These are phyloP conservation scores for Pseudozyma pruni DNA, from an alignment of 1,284 basidiomycete species.

Conservation along the genomic window DNA sequence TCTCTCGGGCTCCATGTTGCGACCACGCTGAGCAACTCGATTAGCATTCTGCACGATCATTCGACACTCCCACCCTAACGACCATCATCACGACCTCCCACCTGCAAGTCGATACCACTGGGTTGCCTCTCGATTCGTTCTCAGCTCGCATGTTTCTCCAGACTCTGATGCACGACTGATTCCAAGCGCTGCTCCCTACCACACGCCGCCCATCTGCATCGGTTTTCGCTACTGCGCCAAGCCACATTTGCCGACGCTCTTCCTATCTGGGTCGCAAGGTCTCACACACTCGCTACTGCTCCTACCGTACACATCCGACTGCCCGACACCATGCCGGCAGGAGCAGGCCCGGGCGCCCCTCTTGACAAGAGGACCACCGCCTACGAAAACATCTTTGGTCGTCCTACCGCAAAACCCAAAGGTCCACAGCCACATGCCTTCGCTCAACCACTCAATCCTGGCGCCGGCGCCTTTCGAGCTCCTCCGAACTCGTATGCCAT, in stretches of 20 bases:
- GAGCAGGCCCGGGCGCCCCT: slow-evolving; percentile 40
- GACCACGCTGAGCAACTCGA: not conserved
- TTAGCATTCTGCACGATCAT: not conserved
- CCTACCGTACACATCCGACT: slow-evolving; percentile 13
- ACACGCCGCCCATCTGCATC: too few species aligned
- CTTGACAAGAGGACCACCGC: slow-evolving; percentile 64
- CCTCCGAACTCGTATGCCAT: slow-evolving; percentile 35
- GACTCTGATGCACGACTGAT: too few species aligned
- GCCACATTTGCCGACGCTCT: not conserved
- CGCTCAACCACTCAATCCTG: slow-evolving; percentile 12
- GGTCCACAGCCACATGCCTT: slow-evolving; percentile 48
- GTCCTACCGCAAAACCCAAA: slow-evolving; percentile 60
- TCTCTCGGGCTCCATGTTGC: not conserved
- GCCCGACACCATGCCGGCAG: slow-evolving; percentile 31
- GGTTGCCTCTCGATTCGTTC: too few species aligned
- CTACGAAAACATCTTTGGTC: slow-evolving; percentile 64
- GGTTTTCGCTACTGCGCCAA: too few species aligned
- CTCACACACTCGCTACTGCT: slow-evolving; percentile 4
- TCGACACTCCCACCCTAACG: not conserved
- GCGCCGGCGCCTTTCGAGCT: slow-evolving; percentile 24
- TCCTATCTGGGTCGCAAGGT: not conserved
- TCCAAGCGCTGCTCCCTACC: too few species aligned
- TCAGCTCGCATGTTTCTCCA: not conserved
- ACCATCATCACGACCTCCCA: slow-evolving; percentile 4
- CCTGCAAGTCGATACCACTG: too few species aligned